A percentile compares a stretch with the other conserved stretches of the same genome.
Evolutionary conservation across 139 green algal species (phyloP).

Genomic region (Volvox reticuliferus): DNA sequence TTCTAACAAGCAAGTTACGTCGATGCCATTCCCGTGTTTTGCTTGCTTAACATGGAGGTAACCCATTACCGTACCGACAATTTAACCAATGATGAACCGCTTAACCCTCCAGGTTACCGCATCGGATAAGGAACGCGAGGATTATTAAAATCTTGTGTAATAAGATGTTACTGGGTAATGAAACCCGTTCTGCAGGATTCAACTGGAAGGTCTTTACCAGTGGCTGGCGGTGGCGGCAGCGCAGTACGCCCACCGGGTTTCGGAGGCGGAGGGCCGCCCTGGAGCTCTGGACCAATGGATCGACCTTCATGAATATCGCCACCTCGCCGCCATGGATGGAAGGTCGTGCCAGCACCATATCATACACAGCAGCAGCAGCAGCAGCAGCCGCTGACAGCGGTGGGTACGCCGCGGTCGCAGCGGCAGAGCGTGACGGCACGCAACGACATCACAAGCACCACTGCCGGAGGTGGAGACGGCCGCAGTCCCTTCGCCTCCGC

Average conservation of each 20-base stretch:
- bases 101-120: too few relatives aligned
- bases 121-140: too few relatives aligned
- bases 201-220: neutral
- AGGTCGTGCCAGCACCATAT: neutral
- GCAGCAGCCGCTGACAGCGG: neutral
- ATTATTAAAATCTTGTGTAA: too few relatives aligned
- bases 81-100: too few relatives aligned
- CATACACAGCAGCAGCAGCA: neutral
- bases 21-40: too few relatives aligned
- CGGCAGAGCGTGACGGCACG: too few relatives aligned
- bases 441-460: neutral
- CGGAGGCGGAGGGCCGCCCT: neutral
- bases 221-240: constrained; percentile 19
- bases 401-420: neutral
- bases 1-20: too few relatives aligned
- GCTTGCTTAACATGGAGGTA: too few relatives aligned
- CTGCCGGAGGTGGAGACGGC: neutral
- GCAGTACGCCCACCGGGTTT: constrained; percentile 24
- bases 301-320: constrained; percentile 19
- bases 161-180: too few relatives aligned
- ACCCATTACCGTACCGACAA: too few relatives aligned
- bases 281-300: constrained; percentile 10
- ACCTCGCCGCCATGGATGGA: neutral
- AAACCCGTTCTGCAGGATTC: too few relatives aligned
- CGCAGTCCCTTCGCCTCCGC: neutral